These are phyloP conservation scores for Kuraishia capsulata DNA, from an alignment of 805 yeast species.

Conservation along the genomic window DNA sequence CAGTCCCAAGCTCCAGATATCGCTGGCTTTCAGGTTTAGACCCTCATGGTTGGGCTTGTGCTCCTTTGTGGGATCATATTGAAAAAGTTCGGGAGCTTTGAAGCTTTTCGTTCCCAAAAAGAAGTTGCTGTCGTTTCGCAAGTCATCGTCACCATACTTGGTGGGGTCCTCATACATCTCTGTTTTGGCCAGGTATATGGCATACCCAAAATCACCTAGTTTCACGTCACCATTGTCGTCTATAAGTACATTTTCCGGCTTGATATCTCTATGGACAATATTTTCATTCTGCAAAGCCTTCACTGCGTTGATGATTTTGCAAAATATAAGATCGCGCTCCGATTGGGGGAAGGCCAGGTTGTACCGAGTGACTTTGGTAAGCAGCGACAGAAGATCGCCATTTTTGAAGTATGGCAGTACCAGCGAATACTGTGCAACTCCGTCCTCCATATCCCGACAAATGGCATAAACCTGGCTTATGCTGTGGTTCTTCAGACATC, in stretches of 20 bases:
- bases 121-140: conserved; percentile 15
- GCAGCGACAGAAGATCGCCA: conserved; percentile 38
- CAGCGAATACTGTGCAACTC: conserved; percentile 18
- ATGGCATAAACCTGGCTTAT: conserved; percentile 5
- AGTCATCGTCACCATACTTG: too few relatives aligned
- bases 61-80: conserved; percentile 13
- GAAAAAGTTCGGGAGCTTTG: conserved; percentile 43
- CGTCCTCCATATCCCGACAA: conserved; percentile 6
- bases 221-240: conserved; percentile 34
- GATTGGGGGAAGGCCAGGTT: conserved; percentile 21
- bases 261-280: conserved; percentile 42
- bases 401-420: conserved; percentile 31
- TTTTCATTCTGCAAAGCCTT: conserved; percentile 30
- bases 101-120: conserved; percentile 42
- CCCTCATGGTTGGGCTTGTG: conserved; percentile 1
- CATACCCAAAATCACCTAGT: conserved; percentile 44
- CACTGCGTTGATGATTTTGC: conserved; percentile 44
- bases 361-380: conserved; percentile 21
- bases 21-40: conserved; percentile 27
- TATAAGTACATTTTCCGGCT: conserved; percentile 45
- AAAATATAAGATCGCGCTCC: conserved; percentile 35
- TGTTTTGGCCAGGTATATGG: conserved; percentile 23
- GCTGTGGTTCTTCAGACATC: conserved; percentile 1
- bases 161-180: conserved; percentile 8
- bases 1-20: conserved; percentile 45